A percentile compares a stretch with the other conserved stretches of the same genome.
Conservation (phyloP, 768 basidiomycete genomes). For the Pleurotus giganteus region DNA sequence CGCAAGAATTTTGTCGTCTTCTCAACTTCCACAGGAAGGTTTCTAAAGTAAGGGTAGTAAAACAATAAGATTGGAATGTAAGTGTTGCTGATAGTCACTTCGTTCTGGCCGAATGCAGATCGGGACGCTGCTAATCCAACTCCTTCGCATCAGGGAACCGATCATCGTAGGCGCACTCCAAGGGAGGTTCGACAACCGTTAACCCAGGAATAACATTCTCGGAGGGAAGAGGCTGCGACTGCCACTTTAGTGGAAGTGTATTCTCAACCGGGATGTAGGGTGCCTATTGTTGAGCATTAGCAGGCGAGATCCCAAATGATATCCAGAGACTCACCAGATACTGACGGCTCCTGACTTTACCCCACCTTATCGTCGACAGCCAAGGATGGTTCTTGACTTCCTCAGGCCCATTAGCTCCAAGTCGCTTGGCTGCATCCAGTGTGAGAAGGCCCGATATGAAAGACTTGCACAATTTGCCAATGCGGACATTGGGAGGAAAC, state of each 20-base stretch:
- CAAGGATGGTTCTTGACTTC: slow-evolving; percentile 43
- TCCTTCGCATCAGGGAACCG: slow-evolving; percentile 24
- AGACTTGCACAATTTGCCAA: slow-evolving; percentile 40
- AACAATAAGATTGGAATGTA: not conserved
- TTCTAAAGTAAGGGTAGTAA: not conserved
- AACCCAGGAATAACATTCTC: slow-evolving; percentile 38
- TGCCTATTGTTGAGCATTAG: slow-evolving; percentile 29
- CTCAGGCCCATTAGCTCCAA: slow-evolving; percentile 32
- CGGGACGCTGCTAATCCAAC: not conserved
- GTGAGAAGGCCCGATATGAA: slow-evolving; percentile 41
- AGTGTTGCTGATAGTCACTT: too few species aligned
- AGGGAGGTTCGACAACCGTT: slow-evolving; percentile 27
- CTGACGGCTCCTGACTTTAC: slow-evolving; percentile 36
- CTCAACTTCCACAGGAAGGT: too few species aligned
- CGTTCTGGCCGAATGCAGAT: too few species aligned
- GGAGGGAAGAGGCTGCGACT: slow-evolving; percentile 33
- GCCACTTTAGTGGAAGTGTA: slow-evolving; percentile 30
- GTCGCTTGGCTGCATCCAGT: slow-evolving; percentile 31
- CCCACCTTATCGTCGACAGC: slow-evolving; percentile 47
- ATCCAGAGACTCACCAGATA: slow-evolving; percentile 40
- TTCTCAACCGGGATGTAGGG: slow-evolving; percentile 34
- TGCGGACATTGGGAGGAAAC: slow-evolving; percentile 36
- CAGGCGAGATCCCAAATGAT: slow-evolving; percentile 6
- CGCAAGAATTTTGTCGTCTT: too few species aligned
- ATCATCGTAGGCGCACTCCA: slow-evolving; percentile 34